A percentile compares a stretch with the other conserved stretches of the same genome.
phyloP scores from a whole-genome alignment of 192 early-diverging fungal species.

The Ambispora gerdemannii region DNA sequence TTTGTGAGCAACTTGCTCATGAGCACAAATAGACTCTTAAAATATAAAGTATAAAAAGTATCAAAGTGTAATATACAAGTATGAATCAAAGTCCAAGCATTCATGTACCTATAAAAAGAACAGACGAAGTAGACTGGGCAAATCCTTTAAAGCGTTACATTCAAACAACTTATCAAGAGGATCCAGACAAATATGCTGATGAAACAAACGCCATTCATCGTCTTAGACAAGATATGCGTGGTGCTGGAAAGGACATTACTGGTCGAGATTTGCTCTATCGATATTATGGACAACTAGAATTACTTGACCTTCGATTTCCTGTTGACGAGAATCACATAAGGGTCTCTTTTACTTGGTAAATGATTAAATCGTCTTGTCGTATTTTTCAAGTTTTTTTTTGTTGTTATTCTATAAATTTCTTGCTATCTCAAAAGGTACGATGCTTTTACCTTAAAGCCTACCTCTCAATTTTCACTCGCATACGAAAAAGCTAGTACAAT shows the following conservation, averaged over 20 bases:
- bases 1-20: no score
- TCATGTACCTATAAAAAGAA: slow-evolving; percentile 75
- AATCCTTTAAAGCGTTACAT: slow-evolving; percentile 85
- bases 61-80: no score
- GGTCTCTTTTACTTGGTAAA: slow-evolving; percentile 86
- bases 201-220: slow-evolving; percentile 86
- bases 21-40: no score
- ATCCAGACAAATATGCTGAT: slow-evolving; percentile 83
- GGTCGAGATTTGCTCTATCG: slow-evolving; percentile 93
- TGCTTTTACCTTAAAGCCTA: slow-evolving; percentile 74
- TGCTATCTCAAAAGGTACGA: slow-evolving; percentile 72
- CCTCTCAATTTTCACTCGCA: slow-evolving; percentile 89
- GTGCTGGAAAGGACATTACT: slow-evolving; percentile 89
- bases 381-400: neutral
- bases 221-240: slow-evolving; percentile 92
- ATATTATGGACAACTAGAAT: slow-evolving; percentile 95
- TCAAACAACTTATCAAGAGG: slow-evolving; percentile 79
- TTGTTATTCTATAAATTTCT: neutral
- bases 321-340: slow-evolving; percentile 91
- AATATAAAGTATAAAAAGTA: no score
- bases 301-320: slow-evolving; percentile 89
- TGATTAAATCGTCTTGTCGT: neutral
- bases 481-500: slow-evolving; percentile 96
- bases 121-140: slow-evolving; percentile 90
- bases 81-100: slow-evolving; percentile 57